These are phyloP conservation scores for Lippia alba DNA, from an alignment of 305 asterid species.

Conservation along the genomic window DNA sequence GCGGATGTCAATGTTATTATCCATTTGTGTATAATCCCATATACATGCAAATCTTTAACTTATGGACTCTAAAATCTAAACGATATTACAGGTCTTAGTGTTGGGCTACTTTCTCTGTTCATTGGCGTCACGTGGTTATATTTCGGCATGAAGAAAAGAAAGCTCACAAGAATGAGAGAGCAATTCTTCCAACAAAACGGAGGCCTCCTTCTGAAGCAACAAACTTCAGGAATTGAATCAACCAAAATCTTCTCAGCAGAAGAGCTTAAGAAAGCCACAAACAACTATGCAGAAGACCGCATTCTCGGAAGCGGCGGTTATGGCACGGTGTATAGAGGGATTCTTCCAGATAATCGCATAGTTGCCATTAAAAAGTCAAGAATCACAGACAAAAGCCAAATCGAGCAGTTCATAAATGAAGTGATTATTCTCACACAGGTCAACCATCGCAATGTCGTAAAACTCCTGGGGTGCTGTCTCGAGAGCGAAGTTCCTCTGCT, in stretches of 20 bases:
- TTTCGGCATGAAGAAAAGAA: conserved; percentile 42
- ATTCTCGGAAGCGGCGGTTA: conserved; percentile 53
- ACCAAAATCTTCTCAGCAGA: conserved; percentile 41
- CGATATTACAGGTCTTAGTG: conserved; percentile 33
- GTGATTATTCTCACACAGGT: conserved; percentile 48
- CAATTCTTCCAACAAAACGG: conserved; percentile 53
- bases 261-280: conserved; percentile 52
- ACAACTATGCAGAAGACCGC: conserved; percentile 47
- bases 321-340: conserved; percentile 52
- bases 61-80: background rate
- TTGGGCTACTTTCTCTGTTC: conserved; percentile 33
- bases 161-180: conserved; percentile 32
- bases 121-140: conserved; percentile 36
- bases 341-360: conserved; percentile 32
- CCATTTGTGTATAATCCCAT: no score
- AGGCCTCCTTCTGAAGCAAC: conserved; percentile 47
- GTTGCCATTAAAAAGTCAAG: conserved; percentile 55
- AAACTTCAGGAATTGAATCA: conserved; percentile 30
- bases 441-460: conserved; percentile 51
- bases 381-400: conserved; percentile 45
- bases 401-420: conserved; percentile 56
- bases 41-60: background rate
- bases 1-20: no score
- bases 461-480: conserved; percentile 55
- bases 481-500: conserved; percentile 55